A percentile compares a stretch with the other conserved stretches of the same genome.
Evolutionary conservation across 169 alveolate species (phyloP).

Genomic region (Plasmodium relictum): DNA sequence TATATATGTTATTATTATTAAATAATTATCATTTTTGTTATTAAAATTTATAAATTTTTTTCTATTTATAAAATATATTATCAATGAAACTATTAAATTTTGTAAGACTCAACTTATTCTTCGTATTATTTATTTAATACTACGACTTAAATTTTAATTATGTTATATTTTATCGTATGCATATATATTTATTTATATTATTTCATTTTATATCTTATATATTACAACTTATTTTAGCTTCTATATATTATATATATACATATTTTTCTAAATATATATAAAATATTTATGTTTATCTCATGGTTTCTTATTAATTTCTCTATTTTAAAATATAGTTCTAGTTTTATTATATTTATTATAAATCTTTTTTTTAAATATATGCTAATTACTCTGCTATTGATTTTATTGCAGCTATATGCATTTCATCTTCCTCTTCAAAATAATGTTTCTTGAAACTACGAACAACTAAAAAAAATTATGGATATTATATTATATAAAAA

Average conservation of each 20-base stretch:
- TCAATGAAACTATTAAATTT: too few species aligned
- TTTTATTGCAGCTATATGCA: constrained; percentile 72
- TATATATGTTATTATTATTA: neutral
- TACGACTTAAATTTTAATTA: too few species aligned
- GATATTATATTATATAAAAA: neutral
- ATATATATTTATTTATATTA: neutral
- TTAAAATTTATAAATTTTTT: neutral
- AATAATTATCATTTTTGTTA: neutral
- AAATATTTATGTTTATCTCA: neutral
- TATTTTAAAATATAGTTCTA: neutral
- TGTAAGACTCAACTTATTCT: constrained; percentile 1
- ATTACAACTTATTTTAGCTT: neutral
- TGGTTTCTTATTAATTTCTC: neutral
- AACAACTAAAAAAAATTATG: constrained; percentile 30
- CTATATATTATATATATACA: neutral
- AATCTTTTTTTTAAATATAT: constrained; percentile 3
- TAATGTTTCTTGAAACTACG: constrained; percentile 54
- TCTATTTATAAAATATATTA: neutral
- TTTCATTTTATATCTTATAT: neutral
- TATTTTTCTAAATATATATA: neutral
- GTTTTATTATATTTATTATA: neutral
- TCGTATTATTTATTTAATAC: neutral
- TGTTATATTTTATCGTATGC: too few species aligned
- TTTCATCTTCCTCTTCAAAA: constrained; percentile 49
- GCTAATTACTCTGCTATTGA: constrained; percentile 40